Evolutionary conservation across 2,329 filamentous ascomycete genomes (phyloP).

Genomic region (Colletotrichum australisinense): DNA sequence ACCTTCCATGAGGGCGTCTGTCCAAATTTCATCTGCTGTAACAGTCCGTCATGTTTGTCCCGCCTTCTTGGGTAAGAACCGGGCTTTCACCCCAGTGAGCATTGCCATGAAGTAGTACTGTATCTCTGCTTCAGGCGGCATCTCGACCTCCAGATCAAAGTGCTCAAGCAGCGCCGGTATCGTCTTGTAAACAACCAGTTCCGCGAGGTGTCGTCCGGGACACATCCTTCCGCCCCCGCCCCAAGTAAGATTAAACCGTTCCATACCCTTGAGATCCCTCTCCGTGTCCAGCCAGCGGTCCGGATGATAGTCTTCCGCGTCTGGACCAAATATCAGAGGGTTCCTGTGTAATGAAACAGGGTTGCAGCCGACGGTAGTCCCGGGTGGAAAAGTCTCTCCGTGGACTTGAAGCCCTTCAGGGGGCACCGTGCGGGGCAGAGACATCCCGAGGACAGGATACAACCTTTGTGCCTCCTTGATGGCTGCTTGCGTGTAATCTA

Average conservation of each 20-base stretch:
- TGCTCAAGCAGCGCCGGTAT: constrained; percentile 53
- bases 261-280: constrained; percentile 51
- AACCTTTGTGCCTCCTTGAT: constrained; percentile 64
- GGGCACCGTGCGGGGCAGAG: constrained; percentile 59
- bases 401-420: constrained; percentile 49
- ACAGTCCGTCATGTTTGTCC: background rate
- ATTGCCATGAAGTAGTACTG: constrained; percentile 65
- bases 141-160: constrained; percentile 55
- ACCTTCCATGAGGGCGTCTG: too few relatives aligned
- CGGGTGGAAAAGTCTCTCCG: constrained; percentile 53
- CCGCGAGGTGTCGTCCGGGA: constrained; percentile 62
- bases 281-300: constrained; percentile 58
- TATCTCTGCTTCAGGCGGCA: constrained; percentile 52
- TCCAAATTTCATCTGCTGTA: too few relatives aligned
- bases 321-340: constrained; percentile 58
- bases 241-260: constrained; percentile 62
- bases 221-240: constrained; percentile 63
- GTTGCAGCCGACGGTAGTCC: constrained; percentile 63
- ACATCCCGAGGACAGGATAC: constrained; percentile 63
- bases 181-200: constrained; percentile 59
- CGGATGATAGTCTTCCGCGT: constrained; percentile 57
- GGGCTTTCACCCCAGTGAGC: constrained; percentile 57
- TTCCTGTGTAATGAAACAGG: constrained; percentile 63
- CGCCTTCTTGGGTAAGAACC: constrained; percentile 45
- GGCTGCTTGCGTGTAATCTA: constrained; percentile 55